These are phyloP conservation scores for Colletotrichum lupini DNA, from an alignment of 2,329 filamentous ascomycete genomes.

Conservation along the genomic window DNA sequence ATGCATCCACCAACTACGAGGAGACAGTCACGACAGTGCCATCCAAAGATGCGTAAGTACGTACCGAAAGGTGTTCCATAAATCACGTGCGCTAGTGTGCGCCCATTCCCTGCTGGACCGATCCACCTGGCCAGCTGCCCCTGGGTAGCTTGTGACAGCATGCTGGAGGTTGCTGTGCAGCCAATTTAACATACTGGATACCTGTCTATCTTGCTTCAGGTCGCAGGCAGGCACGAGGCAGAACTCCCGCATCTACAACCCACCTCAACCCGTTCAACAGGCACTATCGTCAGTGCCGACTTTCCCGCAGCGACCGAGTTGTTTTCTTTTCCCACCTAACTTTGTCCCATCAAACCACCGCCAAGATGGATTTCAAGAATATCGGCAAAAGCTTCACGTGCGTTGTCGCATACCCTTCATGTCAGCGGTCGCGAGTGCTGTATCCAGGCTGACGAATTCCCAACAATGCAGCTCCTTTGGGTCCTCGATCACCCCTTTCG, in stretches of 20 bases:
- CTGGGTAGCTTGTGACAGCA: slow-evolving; percentile 31
- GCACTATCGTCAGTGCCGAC: not conserved
- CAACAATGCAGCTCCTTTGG: slow-evolving; percentile 67
- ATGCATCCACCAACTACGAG: not conserved
- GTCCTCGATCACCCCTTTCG: slow-evolving; percentile 90
- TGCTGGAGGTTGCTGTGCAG: slow-evolving; percentile 13
- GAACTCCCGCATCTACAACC: slow-evolving; percentile 22
- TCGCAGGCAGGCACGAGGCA: slow-evolving; percentile 27
- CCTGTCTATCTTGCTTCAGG: slow-evolving; percentile 24
- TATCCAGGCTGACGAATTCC: slow-evolving; percentile 30
- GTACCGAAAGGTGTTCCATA: not conserved
- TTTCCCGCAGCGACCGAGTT: not conserved
- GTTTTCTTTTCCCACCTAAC: not conserved
- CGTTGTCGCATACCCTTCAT: slow-evolving; percentile 37
- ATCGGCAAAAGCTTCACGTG: slow-evolving; percentile 68
- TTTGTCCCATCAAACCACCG: slow-evolving; percentile 10
- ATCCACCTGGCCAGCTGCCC: slow-evolving; percentile 5
- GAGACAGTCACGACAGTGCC: not conserved
- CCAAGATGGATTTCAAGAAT: slow-evolving; percentile 68
- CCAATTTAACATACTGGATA: slow-evolving; percentile 34
- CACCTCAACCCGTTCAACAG: not conserved
- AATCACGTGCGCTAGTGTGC: slow-evolving; percentile 2
- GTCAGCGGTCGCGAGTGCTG: not conserved
- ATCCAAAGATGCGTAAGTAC: not conserved
- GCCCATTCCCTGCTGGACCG: not conserved